These are phyloP conservation scores for Boletus fagicola DNA, from an alignment of 768 basidiomycete species.

Conservation along the genomic window DNA sequence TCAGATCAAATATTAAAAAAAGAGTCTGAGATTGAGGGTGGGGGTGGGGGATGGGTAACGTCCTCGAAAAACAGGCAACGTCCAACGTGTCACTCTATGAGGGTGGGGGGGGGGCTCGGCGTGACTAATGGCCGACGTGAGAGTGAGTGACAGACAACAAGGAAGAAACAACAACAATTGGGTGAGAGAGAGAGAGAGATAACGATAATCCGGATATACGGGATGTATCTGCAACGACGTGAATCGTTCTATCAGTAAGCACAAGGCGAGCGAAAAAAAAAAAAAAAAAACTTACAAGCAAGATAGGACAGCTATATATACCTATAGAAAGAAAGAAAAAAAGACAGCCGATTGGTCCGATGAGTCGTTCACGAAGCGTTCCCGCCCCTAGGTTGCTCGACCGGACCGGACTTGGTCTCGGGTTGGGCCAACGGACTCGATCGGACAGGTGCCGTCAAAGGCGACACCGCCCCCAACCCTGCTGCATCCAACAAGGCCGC, in stretches of 20 bases:
- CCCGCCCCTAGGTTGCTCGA: not conserved
- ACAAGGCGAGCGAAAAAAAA: not conserved
- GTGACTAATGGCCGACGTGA: not conserved
- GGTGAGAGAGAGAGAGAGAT: too few relatives aligned
- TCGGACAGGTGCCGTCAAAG: slow-evolving; percentile 1
- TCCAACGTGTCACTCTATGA: not conserved
- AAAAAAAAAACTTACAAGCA: not conserved
- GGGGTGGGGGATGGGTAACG: not conserved
- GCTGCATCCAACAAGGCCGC: slow-evolving; percentile 24
- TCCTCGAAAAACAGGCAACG: not conserved
- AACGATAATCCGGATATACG: not conserved
- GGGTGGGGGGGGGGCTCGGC: not conserved
- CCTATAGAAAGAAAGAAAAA: not conserved
- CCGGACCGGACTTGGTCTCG: not conserved
- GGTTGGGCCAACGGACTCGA: slow-evolving; percentile 24
- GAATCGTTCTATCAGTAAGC: too few relatives aligned
- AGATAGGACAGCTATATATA: slow-evolving; percentile 1
- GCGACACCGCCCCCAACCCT: slow-evolving; percentile 8
- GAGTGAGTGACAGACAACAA: slow-evolving; percentile 1
- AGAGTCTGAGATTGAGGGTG: not conserved
- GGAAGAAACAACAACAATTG: not conserved
- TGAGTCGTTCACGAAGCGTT: not conserved
- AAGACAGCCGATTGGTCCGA: too few relatives aligned
- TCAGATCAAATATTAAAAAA: not conserved
- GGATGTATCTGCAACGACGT: not conserved